Base-by-base conservation (phyloP, 768 basidiomycete genomes). In the Crassisporium funariophilum region DNA sequence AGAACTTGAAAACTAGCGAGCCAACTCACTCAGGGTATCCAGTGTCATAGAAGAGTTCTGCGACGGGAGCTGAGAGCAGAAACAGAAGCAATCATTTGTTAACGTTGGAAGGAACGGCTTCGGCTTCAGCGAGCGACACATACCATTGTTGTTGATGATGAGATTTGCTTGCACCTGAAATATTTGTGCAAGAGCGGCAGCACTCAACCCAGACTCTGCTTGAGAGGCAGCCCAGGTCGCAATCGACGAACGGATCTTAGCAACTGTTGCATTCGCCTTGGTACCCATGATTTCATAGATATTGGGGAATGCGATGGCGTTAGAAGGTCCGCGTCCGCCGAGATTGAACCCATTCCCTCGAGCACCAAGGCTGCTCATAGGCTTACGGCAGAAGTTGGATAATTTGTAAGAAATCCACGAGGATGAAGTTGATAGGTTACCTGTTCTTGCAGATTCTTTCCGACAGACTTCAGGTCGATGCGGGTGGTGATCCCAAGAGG, bases 371-470 rank as follows among this genome's bases (percentile, higher is more conserved):
- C 63, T 59, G 54, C 65, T 74, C 67, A 74, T 71, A 4, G 75
- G 66, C 70, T 75, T 42, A 7, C 31, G 25, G 8, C 3, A 29
- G 2, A n/a, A 23, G 46, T 24, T 12, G 37, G 20, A 22, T 38
- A 43, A 10, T 25, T 16, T 20, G 11, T 13, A 37, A 23, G 21
- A 27, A 23, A 9, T 22, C 10, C 22, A 12, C 11, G 13, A 22
- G 41, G 22, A 9, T n/a, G 22, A 19, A 12, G 34, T 52, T n/a
- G n/a, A n/a, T n/a, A n/a, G n/a, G n/a, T 4, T 41, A 70, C 73
- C 65, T 80, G 78, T 54, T 82, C 81, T 58, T 82, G 80, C 19
- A 83, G 69, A 57, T 83, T 82, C 61, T 70, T 72, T 5, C 80
- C 80, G 4, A 82, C 79, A 4, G 71, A 73, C 50, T 71, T 71